Evolutionary conservation across 2,329 filamentous ascomycete genomes (phyloP).

Genomic region (Stachybotrys echinatus): DNA sequence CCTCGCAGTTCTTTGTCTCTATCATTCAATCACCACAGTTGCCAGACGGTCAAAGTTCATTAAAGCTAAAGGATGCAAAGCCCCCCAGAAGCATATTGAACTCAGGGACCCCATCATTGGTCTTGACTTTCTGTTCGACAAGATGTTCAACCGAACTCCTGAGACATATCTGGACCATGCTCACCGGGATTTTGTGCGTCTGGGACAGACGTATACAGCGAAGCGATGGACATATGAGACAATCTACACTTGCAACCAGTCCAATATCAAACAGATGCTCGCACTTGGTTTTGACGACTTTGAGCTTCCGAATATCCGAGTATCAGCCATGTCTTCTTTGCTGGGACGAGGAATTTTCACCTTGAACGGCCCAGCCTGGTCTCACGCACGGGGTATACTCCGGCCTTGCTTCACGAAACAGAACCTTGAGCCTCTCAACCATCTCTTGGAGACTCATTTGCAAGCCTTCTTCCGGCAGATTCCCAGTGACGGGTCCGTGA

Average conservation of each 20-base stretch:
- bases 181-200: constrained; percentile 16
- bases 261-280: constrained; percentile 51
- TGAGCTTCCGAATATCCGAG: constrained; percentile 28
- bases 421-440: constrained; percentile 19
- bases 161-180: constrained; percentile 22
- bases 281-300: constrained; percentile 48
- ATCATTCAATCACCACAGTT: constrained; percentile 8
- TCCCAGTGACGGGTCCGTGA: constrained; percentile 9
- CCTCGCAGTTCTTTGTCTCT: constrained; percentile 11
- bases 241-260: constrained; percentile 36
- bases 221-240: constrained; percentile 25
- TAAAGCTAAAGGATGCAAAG: constrained; percentile 15
- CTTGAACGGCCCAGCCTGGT: constrained; percentile 41
- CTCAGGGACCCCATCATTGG: constrained; percentile 26
- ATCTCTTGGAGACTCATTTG: constrained; percentile 27
- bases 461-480: constrained; percentile 31
- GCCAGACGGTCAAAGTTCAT: constrained; percentile 11
- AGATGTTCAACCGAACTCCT: constrained; percentile 16
- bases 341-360: constrained; percentile 44
- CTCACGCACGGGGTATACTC: constrained; percentile 32
- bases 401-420: constrained; percentile 25
- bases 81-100: constrained; percentile 12
- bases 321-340: constrained; percentile 29
- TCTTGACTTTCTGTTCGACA: constrained; percentile 27
- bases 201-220: constrained; percentile 26